A percentile compares a stretch with the other conserved stretches of the same genome.
These are phyloP conservation scores for Lathyrus tuberosus DNA, from an alignment of 306 rosid species.

Conservation along the genomic window DNA sequence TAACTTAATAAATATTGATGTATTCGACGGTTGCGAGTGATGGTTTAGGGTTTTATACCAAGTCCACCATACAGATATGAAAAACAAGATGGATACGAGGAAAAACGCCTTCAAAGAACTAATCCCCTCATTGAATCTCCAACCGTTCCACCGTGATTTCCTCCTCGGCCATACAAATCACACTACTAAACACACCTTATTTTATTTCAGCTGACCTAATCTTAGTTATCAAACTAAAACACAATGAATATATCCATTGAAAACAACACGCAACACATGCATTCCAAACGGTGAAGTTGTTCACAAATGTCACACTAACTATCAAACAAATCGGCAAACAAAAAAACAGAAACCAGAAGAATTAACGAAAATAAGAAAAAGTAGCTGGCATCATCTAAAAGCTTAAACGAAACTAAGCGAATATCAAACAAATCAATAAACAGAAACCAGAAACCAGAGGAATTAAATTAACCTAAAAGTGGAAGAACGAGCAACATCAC, in stretches of 20 bases:
- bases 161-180: not conserved
- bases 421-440: not conserved
- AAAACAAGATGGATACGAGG: not conserved
- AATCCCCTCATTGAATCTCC: constrained; percentile 3
- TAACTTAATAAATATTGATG: not conserved
- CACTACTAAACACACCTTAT: constrained; percentile 7
- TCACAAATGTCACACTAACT: constrained; percentile 14
- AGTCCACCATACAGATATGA: not conserved
- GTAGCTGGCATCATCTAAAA: not conserved
- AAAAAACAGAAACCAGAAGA: not conserved
- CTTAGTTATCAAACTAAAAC: not conserved
- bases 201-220: constrained; percentile 21
- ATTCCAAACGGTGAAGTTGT: constrained; percentile 14
- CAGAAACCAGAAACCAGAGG: not conserved
- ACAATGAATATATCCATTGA: not conserved
- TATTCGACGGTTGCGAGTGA: not conserved
- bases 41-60: not conserved
- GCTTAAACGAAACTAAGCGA: not conserved
- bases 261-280: not conserved
- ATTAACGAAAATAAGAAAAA: not conserved
- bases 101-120: not conserved
- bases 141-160: not conserved
- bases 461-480: not conserved
- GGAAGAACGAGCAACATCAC: constrained; percentile 32
- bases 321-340: constrained; percentile 17